Base-by-base conservation (phyloP, 441 rosid species). In the Jatropha podagrica region DNA sequence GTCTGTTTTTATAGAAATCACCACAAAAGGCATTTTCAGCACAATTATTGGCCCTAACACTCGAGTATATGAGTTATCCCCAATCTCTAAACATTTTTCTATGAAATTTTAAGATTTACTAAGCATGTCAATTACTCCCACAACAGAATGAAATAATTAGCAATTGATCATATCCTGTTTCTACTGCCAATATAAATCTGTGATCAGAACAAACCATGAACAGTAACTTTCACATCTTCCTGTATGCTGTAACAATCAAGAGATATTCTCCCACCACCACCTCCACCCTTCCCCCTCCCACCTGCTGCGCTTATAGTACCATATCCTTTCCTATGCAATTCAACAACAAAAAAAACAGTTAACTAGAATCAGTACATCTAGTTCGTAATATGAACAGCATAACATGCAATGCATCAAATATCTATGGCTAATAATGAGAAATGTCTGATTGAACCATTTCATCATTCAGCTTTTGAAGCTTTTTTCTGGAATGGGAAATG, bases 231-330 rank as follows among this genome's bases (percentile, higher is more conserved):
- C 65, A 94, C 78, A 77, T 90, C 92, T 89, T 96, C 99, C 81
- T 94, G 98, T 81, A 91, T 90, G 93, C 99, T 92, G 90, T 93
- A 96, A 83, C 97, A 92, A 76, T 93, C 91, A 80, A 96, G 90
- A 74, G 97, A 91, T 74, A 94, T 83, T 86, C 99, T 92, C 81
- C 99, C 98, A 68, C 99, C 99, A 10, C 99, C 96, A 77, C 99
- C 99, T 74, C 99, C 99, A 66, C 96, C 99, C 90, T 89, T 86
- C 76, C 99, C 99, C 55, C 77, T 88, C 67, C 99, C 99, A 72
- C 99, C 99, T 32, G 96, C 92, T 55, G 97, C 94, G 80, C 97
- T 92, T 77, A 96, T 83, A 72, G 74, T 83, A 71, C 98, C 98
- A 67, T 85, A 84, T 85, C 99, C 99, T 86, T 92, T 96, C 93